Conservation (phyloP, 306 rosid species). For the Citrullus amarus region DNA sequence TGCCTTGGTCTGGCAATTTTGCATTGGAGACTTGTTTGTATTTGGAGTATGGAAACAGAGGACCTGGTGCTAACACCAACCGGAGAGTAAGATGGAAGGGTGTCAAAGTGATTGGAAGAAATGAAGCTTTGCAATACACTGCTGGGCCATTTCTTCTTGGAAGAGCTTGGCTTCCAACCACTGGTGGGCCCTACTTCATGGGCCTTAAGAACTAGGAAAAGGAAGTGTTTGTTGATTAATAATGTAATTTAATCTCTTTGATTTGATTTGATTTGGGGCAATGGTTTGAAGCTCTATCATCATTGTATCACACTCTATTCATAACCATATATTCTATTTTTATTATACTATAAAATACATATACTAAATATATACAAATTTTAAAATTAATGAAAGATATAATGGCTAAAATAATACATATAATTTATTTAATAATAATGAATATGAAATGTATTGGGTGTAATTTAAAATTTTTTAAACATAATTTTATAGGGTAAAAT, state of each 20-base stretch:
- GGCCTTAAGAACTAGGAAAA: not conserved
- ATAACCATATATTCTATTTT: not conserved
- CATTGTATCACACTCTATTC: not conserved
- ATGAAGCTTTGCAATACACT: conserved; percentile 31
- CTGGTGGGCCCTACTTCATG: not conserved
- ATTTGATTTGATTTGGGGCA: not conserved
- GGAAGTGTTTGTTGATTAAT: not conserved
- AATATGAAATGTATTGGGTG: too few relatives aligned
- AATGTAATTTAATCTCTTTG: not conserved
- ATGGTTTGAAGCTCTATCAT: not conserved
- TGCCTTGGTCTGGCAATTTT: conserved; percentile 23
- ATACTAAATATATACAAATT: too few relatives aligned
- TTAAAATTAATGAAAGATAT: too few relatives aligned
- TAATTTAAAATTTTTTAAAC: too few relatives aligned
- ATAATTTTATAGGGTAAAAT: too few relatives aligned
- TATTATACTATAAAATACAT: too few relatives aligned
- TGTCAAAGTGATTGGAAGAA: conserved; percentile 21
- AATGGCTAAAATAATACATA: too few relatives aligned
- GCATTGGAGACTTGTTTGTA: conserved; percentile 31
- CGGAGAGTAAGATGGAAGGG: conserved; percentile 51
- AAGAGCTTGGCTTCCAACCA: not conserved
- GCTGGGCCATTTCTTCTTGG: conserved; percentile 10
- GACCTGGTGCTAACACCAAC: conserved; percentile 27
- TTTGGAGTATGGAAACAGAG: conserved; percentile 50
- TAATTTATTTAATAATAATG: too few relatives aligned